Evolutionary conservation across 2,329 filamentous ascomycete genomes (phyloP).

Genomic region (Pezicula carpinea): DNA sequence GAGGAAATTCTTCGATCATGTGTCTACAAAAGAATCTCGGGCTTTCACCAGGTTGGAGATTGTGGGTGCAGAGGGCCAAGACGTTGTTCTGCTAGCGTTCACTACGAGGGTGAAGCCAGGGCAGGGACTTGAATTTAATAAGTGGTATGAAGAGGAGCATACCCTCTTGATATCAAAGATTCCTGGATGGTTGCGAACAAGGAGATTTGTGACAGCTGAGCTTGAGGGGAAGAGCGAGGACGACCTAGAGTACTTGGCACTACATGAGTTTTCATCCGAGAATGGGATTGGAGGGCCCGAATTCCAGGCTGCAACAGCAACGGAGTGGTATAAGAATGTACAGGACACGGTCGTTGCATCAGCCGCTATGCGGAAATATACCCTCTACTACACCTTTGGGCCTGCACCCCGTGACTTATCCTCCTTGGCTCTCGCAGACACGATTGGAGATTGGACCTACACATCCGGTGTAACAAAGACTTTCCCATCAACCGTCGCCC

Average conservation of each 20-base stretch:
- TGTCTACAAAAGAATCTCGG: slow-evolving; percentile 50
- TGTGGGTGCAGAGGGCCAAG: slow-evolving; percentile 52
- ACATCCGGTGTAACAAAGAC: slow-evolving; percentile 39
- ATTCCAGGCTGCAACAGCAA: slow-evolving; percentile 57
- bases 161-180: slow-evolving; percentile 66
- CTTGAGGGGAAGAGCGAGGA: slow-evolving; percentile 51
- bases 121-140: slow-evolving; percentile 54
- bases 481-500: slow-evolving; percentile 32
- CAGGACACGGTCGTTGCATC: slow-evolving; percentile 52
- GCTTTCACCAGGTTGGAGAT: slow-evolving; percentile 57
- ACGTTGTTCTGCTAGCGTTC: slow-evolving; percentile 58
- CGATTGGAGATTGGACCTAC: slow-evolving; percentile 41
- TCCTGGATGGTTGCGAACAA: slow-evolving; percentile 73
- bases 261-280: slow-evolving; percentile 67
- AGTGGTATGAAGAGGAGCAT: slow-evolving; percentile 75
- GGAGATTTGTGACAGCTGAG: slow-evolving; percentile 63
- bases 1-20: slow-evolving; percentile 65
- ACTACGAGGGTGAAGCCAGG: slow-evolving; percentile 49
- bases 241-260: slow-evolving; percentile 53
- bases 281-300: slow-evolving; percentile 65
- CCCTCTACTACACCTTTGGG: slow-evolving; percentile 77
- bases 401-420: slow-evolving; percentile 65
- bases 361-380: slow-evolving; percentile 57
- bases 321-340: slow-evolving; percentile 56
- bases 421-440: slow-evolving; percentile 15